phyloP scores from a whole-genome alignment of 805 yeast genomes.

The Candida sakaeoensis region DNA sequence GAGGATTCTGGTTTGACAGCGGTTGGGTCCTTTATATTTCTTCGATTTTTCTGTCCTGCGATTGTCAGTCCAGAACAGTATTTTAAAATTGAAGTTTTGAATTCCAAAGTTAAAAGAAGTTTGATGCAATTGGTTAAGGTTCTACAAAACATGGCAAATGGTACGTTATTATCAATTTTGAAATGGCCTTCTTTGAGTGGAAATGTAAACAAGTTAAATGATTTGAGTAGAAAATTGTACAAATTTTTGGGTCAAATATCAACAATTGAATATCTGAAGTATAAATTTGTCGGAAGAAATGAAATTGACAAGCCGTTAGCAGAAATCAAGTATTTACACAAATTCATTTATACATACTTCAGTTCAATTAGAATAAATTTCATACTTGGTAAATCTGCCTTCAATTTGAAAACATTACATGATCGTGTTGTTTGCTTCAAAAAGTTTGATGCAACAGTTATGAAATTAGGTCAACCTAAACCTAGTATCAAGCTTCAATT shows the following conservation, averaged over 20 bases:
- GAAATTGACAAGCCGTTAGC: conserved; percentile 28
- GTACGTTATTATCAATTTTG: conserved; percentile 52
- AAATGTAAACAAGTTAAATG: conserved; percentile 36
- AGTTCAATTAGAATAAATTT: conserved; percentile 26
- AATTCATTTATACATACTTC: conserved; percentile 34
- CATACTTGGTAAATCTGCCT: conserved; percentile 18
- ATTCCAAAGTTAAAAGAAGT: conserved; percentile 52
- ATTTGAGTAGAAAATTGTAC: conserved; percentile 25
- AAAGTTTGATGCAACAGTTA: conserved; percentile 45
- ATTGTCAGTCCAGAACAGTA: conserved; percentile 79
- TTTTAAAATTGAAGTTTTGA: conserved; percentile 25
- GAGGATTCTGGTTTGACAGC: conserved; percentile 60
- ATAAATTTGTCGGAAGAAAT: conserved; percentile 24
- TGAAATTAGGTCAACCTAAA: conserved; percentile 56
- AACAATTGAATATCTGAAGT: conserved; percentile 9
- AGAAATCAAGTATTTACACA: conserved; percentile 38
- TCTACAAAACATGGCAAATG: conserved; percentile 84
- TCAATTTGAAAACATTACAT: conserved; percentile 14
- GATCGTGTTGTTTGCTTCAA: conserved; percentile 26
- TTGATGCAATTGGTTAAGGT: conserved; percentile 78
- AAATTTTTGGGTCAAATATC: conserved; percentile 27
- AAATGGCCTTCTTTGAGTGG: conserved; percentile 58
- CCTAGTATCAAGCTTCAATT: conserved; percentile 48
- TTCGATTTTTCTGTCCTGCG: conserved; percentile 87
- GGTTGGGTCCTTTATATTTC: conserved; percentile 81